Evolutionary conservation across 352 stramenopile genomes (phyloP), one percentile per base, ranked within the genome.

Genomic region (Aphanomyces stellatus): DNA sequence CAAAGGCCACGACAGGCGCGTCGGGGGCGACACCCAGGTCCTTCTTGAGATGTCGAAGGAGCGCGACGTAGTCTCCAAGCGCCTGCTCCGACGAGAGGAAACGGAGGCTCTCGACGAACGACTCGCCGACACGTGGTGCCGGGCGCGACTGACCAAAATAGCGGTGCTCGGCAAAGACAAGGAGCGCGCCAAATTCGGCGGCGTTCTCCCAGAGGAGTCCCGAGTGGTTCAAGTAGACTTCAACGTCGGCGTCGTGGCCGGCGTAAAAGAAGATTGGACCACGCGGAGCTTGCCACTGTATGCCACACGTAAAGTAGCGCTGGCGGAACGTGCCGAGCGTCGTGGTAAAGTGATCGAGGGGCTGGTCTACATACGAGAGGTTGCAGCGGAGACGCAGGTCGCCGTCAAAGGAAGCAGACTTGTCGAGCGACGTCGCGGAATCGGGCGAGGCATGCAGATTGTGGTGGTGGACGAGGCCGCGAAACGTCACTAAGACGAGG

Each of bases 161-260:
- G 0, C 96, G 88, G 74, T 99, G 96, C 77, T 99, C 96, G 0
- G 90, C 93, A 72, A 98, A 99, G 27, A 98, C 91, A 19, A 98
- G 72, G 65, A 91, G 81, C 17, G 95, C 93, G 27, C 80, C 76
- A 63, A 98, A 96, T 55, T 91, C 77, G 11, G 77, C 74, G 17
- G 95, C 96, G 65, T 97, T 93, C 72, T 98, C 92, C 91, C 92
- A 98, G 88, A 99, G 98, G 51, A 98, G 79, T 33, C 93, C 93
- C 13, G 95, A 98, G 71, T 97, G 85, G 72, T 98, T 98, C 24
- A 98, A 75, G 73, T 98, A 98, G 46, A 98, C 76, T 67, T 96
- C 86, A 3, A 98, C 86, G 46, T 97, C 81, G 6, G 88, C 92
- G 72, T 99, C 96, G 71, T 99, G 98, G 51, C 96, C 96, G 0